A percentile compares a stretch with the other conserved stretches of the same genome.
Conservation (phyloP, 176 grass and related monocot species). For the Typha latifolia region DNA sequence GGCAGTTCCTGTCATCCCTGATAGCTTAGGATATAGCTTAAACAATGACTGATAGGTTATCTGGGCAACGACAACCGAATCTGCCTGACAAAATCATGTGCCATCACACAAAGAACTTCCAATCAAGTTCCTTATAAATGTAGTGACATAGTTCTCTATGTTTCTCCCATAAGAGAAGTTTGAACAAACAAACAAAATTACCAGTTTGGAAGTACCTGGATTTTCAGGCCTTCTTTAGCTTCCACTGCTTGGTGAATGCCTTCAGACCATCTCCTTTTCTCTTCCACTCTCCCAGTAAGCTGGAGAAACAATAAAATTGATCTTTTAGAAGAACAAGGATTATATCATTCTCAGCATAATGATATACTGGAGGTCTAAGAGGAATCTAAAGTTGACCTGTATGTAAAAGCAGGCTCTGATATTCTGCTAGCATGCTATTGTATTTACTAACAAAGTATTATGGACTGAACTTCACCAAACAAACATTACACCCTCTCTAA, state of each 20-base stretch:
- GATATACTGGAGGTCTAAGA: neutral
- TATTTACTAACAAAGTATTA: neutral
- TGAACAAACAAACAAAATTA: neutral
- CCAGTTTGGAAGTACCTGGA: constrained; percentile 45
- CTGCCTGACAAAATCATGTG: constrained; percentile 59
- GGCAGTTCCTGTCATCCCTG: constrained; percentile 96
- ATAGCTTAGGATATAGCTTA: constrained; percentile 97
- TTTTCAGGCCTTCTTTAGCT: constrained; percentile 95
- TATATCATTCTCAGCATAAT: neutral
- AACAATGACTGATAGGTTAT: constrained; percentile 98
- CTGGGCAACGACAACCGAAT: constrained; percentile 87
- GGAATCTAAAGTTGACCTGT: no score
- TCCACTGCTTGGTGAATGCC: constrained; percentile 99
- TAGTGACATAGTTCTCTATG: neutral
- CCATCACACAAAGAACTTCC: constrained; percentile 12
- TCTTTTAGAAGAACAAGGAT: constrained; percentile 11
- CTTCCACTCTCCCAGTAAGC: constrained; percentile 89
- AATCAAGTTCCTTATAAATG: constrained; percentile 11
- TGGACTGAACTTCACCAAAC: neutral
- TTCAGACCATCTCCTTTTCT: constrained; percentile 96
- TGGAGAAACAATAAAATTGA: constrained; percentile 31
- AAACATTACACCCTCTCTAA: no score
- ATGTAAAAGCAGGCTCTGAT: no score
- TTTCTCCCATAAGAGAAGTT: constrained; percentile 2
- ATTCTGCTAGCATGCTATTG: no score